Conservation (phyloP, 2,329 filamentous ascomycete species). For the Hymenoscyphus linearis region DNA sequence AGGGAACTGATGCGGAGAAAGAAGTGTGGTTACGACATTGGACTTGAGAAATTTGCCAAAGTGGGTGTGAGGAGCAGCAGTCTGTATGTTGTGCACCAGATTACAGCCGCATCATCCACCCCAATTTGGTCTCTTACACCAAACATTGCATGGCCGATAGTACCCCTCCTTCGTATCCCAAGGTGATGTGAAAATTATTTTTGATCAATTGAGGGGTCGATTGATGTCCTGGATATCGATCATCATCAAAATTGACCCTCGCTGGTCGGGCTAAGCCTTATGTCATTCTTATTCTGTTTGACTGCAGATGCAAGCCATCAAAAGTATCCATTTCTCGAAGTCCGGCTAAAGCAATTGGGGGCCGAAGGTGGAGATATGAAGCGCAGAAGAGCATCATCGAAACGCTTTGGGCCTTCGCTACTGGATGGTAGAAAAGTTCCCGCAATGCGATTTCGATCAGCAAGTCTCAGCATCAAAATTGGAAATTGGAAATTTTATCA, state of each 20-base stretch:
- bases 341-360: neutral
- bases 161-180: neutral
- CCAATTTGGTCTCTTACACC: constrained; percentile 2
- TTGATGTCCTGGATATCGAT: neutral
- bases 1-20: constrained; percentile 53
- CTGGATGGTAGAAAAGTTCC: neutral
- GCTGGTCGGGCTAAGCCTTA: neutral
- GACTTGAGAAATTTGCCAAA: constrained; percentile 42
- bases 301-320: neutral
- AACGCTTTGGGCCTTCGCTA: neutral
- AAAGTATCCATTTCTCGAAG: neutral
- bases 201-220: neutral
- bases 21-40: constrained; percentile 73
- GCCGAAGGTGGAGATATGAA: neutral
- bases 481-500: neutral
- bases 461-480: neutral
- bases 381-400: neutral
- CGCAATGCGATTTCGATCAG: neutral
- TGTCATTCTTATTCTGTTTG: neutral
- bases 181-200: constrained; percentile 1
- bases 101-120: constrained; percentile 8
- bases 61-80: neutral
- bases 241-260: neutral
- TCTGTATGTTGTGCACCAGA: constrained; percentile 7
- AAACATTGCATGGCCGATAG: neutral